Percentiles rank a stretch among this genome's conserved stretches.
These are phyloP conservation scores for Cyberlindnera galapagoensis DNA, from an alignment of 805 yeast genomes.

Conservation along the genomic window DNA sequence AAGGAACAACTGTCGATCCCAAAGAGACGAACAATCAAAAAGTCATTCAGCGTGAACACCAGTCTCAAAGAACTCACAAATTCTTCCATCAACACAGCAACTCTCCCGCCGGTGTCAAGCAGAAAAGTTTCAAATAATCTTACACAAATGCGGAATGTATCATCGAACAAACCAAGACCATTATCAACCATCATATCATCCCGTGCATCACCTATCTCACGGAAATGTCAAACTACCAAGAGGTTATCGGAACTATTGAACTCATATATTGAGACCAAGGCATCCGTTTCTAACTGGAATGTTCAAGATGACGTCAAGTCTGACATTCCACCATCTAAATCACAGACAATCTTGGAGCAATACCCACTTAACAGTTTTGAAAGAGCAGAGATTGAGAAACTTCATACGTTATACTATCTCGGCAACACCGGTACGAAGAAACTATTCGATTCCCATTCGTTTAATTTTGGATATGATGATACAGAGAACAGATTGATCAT, in stretches of 20 bases:
- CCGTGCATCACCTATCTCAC: conserved; percentile 1
- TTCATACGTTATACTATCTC: conserved; percentile 41
- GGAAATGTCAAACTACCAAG: conserved; percentile 5
- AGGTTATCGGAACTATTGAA: conserved; percentile 9
- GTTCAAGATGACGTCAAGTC: too few species aligned
- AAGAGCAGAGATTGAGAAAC: conserved; percentile 51
- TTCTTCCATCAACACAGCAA: conserved; percentile 1
- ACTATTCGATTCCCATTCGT: conserved; percentile 6
- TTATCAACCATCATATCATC: conserved; percentile 2
- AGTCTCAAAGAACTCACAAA: conserved; percentile 13
- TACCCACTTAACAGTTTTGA: conserved; percentile 44
- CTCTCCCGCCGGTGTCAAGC: background rate
- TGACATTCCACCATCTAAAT: too few species aligned
- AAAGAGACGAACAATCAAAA: conserved; percentile 14
- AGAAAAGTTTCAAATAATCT: too few species aligned
- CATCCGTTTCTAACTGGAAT: conserved; percentile 6
- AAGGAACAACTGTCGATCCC: conserved; percentile 8
- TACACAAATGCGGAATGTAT: too few species aligned
- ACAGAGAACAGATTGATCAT: conserved; percentile 53
- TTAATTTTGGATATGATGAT: conserved; percentile 63
- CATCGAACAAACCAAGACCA: conserved; percentile 5
- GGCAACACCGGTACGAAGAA: conserved; percentile 27
- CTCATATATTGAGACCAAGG: conserved; percentile 13
- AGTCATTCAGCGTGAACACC: conserved; percentile 16
- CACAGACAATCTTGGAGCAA: too few species aligned